Base-by-base conservation (phyloP, 2,329 filamentous ascomycete species). In the Paracoccidioides brasiliensis region DNA sequence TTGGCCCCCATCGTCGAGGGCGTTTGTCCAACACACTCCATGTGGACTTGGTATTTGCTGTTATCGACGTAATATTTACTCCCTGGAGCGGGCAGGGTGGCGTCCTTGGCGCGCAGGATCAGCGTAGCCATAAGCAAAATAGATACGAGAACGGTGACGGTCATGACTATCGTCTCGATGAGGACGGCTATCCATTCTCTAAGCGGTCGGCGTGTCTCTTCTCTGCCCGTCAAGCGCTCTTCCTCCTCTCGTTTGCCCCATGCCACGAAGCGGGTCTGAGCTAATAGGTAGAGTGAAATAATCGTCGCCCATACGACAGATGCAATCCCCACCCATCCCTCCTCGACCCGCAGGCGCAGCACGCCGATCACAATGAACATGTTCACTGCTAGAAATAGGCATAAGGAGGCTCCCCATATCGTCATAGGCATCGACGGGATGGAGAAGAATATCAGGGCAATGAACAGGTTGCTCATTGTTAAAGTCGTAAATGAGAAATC, bases 181-280 rank as follows among this genome's bases (percentile, higher is more conserved):
- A 94, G 73, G 12, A 98, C 88, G 45, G 84, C 85, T 4, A 83
- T 71, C 91, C 93, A 97, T 73, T 97, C 89, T 44, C 80, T 74
- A 4, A 96, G 70, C 0, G 89, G 87, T 33, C 90, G 83, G 30
- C 90, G 81, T 9, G 86, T 89, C 73, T 98, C 91, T 35, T 86
- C 81, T 12, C 91, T 85, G 9, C 93, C 93, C 0, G 91, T 97
- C 22, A 97, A 76, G 32, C 93, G 83, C 68, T 95, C 85, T 68
- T 98, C 93, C 69, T 97, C 93, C 64, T 96, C 89, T 1, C 78
- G 78, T 71, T 97, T 97, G 56, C 91, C 93, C 86, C 89, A 95
- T 64, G 86, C 80, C 7, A 98, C 93, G 4, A 87, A 83, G 50
- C 85, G 80, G 66, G 95, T 91, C 6, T 85, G 87, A 7, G 85